Evolutionary conservation across 495 filamentous ascomycete genomes (phyloP).

Genomic region (Podospora comata): DNA sequence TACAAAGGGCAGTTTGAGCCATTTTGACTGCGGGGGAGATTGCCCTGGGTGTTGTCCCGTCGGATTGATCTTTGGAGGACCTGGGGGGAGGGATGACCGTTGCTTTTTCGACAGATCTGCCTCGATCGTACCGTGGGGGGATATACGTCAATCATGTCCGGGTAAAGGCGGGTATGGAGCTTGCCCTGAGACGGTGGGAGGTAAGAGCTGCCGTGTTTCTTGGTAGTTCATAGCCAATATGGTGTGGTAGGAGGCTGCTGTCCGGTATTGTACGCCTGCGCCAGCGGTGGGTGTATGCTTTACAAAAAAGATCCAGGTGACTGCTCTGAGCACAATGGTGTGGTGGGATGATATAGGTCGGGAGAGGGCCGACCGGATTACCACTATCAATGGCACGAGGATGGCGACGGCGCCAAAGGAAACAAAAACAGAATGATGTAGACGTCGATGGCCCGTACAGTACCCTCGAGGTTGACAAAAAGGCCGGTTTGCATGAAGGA

Average conservation of each 20-base stretch:
- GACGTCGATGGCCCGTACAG: background rate
- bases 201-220: background rate
- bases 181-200: background rate
- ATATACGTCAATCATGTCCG: background rate
- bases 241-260: background rate
- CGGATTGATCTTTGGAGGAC: too few species aligned
- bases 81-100: too few species aligned
- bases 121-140: too few species aligned
- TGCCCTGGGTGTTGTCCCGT: background rate
- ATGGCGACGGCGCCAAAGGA: background rate
- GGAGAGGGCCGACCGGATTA: too few species aligned
- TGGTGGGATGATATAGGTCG: too few species aligned
- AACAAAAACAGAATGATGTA: background rate
- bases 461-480: background rate
- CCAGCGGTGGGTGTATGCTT: background rate
- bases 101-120: too few species aligned
- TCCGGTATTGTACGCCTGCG: background rate
- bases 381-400: too few species aligned
- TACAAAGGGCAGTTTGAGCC: background rate
- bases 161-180: background rate
- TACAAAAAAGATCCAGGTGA: background rate
- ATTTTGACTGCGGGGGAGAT: background rate
- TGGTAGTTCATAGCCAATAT: too few species aligned
- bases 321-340: too few species aligned
- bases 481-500: background rate